Percentiles rank a stretch among this genome's conserved stretches.
Conservation (phyloP, 2,329 filamentous ascomycete genomes). For the Delphinella strobiligena region DNA sequence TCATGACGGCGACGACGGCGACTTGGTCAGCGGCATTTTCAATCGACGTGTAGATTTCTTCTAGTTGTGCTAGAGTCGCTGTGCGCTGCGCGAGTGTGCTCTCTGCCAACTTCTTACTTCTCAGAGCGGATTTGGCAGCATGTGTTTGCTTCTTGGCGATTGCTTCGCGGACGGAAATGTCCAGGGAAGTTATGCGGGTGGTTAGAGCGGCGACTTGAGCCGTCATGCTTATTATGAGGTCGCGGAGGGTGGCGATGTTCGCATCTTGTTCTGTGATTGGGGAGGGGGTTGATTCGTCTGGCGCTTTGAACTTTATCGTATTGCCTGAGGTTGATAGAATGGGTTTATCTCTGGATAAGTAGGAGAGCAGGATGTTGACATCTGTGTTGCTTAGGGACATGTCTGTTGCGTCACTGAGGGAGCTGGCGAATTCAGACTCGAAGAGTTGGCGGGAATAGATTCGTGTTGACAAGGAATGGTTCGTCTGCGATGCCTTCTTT, state of each 20-base stretch:
- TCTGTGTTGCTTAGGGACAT: constrained; percentile 24
- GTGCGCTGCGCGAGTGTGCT: constrained; percentile 58
- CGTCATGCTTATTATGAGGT: constrained; percentile 56
- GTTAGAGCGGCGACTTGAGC: constrained; percentile 55
- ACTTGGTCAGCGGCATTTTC: constrained; percentile 78
- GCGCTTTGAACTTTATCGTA: constrained; percentile 62
- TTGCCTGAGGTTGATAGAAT: constrained; percentile 22
- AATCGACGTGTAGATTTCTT: constrained; percentile 71
- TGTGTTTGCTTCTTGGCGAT: constrained; percentile 61
- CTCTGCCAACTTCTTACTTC: constrained; percentile 73
- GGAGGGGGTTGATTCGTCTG: constrained; percentile 29
- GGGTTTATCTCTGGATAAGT: constrained; percentile 37
- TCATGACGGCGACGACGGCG: constrained; percentile 72
- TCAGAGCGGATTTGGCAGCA: constrained; percentile 65
- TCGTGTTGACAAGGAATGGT: constrained; percentile 21
- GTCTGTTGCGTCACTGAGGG: constrained; percentile 3
- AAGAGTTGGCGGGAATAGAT: constrained; percentile 21
- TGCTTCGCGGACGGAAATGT: constrained; percentile 52
- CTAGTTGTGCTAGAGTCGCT: constrained; percentile 65
- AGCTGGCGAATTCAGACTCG: constrained; percentile 14
- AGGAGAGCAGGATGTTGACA: constrained; percentile 32
- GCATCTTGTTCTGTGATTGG: constrained; percentile 65
- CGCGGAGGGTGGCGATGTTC: constrained; percentile 68
- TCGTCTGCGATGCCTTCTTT: constrained; percentile 18
- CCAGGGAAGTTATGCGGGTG: constrained; percentile 37